Conservation (phyloP, 2,329 filamentous ascomycete genomes). For the Botryotinia globosa region DNA sequence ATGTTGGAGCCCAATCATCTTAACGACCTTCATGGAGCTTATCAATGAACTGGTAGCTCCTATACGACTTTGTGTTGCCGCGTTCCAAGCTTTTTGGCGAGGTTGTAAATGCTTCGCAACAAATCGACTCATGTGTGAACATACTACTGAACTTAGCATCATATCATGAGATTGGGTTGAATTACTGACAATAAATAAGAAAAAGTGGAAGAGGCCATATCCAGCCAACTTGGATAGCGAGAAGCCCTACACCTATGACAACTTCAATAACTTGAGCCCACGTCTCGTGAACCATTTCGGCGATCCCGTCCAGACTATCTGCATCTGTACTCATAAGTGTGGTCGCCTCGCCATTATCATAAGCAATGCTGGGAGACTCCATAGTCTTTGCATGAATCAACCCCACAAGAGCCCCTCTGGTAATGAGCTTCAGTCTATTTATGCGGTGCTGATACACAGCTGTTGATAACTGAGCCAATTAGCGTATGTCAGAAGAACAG, state of each 20-base stretch:
- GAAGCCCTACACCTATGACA: slow-evolving; percentile 41
- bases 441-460: slow-evolving; percentile 38
- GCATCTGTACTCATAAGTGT: slow-evolving; percentile 46
- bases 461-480: slow-evolving; percentile 36
- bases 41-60: slow-evolving; percentile 40
- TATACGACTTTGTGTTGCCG: slow-evolving; percentile 43
- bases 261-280: slow-evolving; percentile 46
- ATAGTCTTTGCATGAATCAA: slow-evolving; percentile 41
- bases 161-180: not conserved
- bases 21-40: slow-evolving; percentile 42
- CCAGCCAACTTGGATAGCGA: slow-evolving; percentile 45
- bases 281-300: slow-evolving; percentile 44
- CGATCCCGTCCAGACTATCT: slow-evolving; percentile 38
- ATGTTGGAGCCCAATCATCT: slow-evolving; percentile 38
- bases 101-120: slow-evolving; percentile 41
- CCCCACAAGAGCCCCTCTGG: slow-evolving; percentile 40
- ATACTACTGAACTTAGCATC: slow-evolving; percentile 37
- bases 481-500: not conserved
- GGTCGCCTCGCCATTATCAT: slow-evolving; percentile 39
- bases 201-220: slow-evolving; percentile 43
- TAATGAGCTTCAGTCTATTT: slow-evolving; percentile 39
- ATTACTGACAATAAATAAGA: slow-evolving; percentile 43
- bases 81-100: slow-evolving; percentile 43
- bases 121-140: slow-evolving; percentile 43
- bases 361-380: slow-evolving; percentile 28